Conservation (phyloP, 345 rosid species). For the Alliaria petiolata region DNA sequence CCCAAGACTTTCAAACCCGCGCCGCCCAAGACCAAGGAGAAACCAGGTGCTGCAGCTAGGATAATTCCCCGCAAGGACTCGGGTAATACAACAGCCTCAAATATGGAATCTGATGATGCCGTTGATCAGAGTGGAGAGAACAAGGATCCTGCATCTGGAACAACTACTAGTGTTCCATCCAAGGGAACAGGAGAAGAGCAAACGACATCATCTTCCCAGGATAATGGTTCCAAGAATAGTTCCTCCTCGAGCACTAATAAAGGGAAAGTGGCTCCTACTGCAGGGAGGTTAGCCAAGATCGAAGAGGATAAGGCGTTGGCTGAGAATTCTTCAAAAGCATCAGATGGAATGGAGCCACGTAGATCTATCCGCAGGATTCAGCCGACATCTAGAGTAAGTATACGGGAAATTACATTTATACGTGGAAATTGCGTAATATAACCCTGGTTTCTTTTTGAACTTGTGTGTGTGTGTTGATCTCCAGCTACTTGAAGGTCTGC, state of each 20-base stretch:
- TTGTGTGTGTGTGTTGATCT: conserved; percentile 3
- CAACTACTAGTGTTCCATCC: conserved; percentile 25
- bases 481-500: conserved; percentile 93
- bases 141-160: conserved; percentile 37
- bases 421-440: neutral
- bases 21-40: conserved; percentile 57
- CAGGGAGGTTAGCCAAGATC: conserved; percentile 46
- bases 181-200: conserved; percentile 48
- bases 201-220: conserved; percentile 44
- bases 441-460: neutral
- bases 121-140: conserved; percentile 42
- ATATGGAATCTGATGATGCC: conserved; percentile 33
- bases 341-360: conserved; percentile 70
- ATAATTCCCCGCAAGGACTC: conserved; percentile 42
- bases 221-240: conserved; percentile 35
- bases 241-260: conserved; percentile 39
- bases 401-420: neutral
- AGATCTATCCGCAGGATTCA: conserved; percentile 89
- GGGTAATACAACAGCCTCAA: conserved; percentile 33
- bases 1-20: conserved; percentile 55
- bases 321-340: conserved; percentile 38
- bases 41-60: conserved; percentile 43
- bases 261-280: conserved; percentile 43
- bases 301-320: conserved; percentile 48
- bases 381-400: conserved; percentile 94